Base-by-base conservation (phyloP, 169 alveolate species). In the Theileria annulata region DNA sequence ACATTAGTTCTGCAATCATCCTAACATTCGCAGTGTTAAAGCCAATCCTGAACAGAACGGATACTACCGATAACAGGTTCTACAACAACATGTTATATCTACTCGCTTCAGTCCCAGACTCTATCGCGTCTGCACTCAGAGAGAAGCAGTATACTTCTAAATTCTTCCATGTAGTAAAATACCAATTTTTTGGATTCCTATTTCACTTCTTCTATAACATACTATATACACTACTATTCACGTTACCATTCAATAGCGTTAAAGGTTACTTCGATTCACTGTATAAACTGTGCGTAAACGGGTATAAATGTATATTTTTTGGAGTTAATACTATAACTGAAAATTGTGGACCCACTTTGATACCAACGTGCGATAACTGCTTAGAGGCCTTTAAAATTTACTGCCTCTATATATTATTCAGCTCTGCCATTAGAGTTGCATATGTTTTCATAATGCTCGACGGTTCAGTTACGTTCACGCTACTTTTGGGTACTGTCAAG, bases 401-500 rank as follows among this genome's bases (percentile, higher is more conserved):
- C 58, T 8, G 31, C 25, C n/a, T 49, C n/a, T 84, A 84, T 28
- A 30, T 77, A 69, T 54, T 84, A 15, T 72, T 49, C 79, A 77
- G 75, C 84, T 42, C 71, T 9, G 54, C 78, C 19, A 77, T 84
- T 37, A 74, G 90, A 13, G 58, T 77, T n/a, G 83, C 84, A 1
- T 77, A 71, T 35, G 73, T 84, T 27, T 76, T 84, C 84, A 71
- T 84, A 8, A 84, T 84, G 90, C 64, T 76, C 74, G 47, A 84
- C 79, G 90, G 87, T 2, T 48, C 90, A n/a, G 90, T 74, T 27
- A 77, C 87, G 1, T 48, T 84, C 33, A 73, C 74, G 27, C 73
- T 84, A 31, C 75, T 84, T 27, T 27, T 84, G 68, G 87, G 90
- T 6, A 67, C 87, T 3, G 64, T 78, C 23, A 84, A 84, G 75